Base-by-base conservation (phyloP, 148 eudicot species). In the Chenopodium album region DNA sequence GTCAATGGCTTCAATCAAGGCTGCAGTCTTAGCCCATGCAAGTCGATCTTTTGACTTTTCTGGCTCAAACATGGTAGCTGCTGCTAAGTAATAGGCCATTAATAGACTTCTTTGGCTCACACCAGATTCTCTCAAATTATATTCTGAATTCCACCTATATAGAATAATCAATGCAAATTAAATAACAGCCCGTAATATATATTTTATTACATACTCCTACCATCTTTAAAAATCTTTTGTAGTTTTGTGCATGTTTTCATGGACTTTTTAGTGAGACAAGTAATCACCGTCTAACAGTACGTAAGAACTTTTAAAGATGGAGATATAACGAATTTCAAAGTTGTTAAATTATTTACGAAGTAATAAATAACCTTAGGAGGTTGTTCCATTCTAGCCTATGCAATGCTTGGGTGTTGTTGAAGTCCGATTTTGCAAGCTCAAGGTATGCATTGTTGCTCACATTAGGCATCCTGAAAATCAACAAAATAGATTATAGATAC, bases 401-500 rank as follows among this genome's bases (percentile, higher is more conserved):
- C 83, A 92, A 80, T 72, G 83, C 84, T 80, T 91, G 97, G 83
- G 91, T 91, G 16, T 89, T 85, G 79, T 91, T 89, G 84, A 83
- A 95, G 85, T 95, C 99, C 54, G 88, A 80, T 84, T 92, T 95
- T 20, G 98, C 99, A 20, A 93, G 88, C 86, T 95, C 97, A 60
- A 93, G 90, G 76, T 92, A 95, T 9, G 59, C 70, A 62, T 90
- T 91, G 74, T 91, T 95, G 90, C 79, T 90, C 23, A 95, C 98
- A 20, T 79, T 79, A 1, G 93, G 90, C 94, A 93, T 91, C 88
- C 99, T 95, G 89, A 10, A 79, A 48, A 54, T 62, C 34, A 68
- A 68, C 72, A 68, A 29, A 68, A 62, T 22, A 62, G 13, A 62
- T 62, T 62, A 20, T 17, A 56, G 62, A 56, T 56, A 4, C 16